Evolutionary conservation across 1,139 yeast genomes (phyloP).

Genomic region (Pichia kudriavzevii): DNA sequence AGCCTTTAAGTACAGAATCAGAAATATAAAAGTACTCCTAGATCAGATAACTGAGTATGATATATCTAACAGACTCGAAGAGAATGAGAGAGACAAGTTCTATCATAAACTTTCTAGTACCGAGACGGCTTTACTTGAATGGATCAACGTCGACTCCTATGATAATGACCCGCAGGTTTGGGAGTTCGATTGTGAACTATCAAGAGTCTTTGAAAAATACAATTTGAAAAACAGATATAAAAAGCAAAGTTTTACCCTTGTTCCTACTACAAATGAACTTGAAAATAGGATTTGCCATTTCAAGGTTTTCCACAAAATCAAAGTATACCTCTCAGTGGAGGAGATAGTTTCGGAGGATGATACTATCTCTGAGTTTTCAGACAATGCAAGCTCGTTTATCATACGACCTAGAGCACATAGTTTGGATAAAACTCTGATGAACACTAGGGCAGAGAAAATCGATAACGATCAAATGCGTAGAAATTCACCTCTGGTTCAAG

Average conservation of each 20-base stretch:
- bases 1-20: conserved; percentile 13
- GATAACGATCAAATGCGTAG: conserved; percentile 19
- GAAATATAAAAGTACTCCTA: conserved; percentile 11
- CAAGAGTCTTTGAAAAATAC: conserved; percentile 6
- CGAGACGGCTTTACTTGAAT: conserved; percentile 16
- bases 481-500: conserved; percentile 17
- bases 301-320: conserved; percentile 18
- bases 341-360: conserved; percentile 13
- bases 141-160: conserved; percentile 4
- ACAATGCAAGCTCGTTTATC: conserved; percentile 8
- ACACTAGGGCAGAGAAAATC: conserved; percentile 11
- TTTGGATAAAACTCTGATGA: conserved; percentile 9
- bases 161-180: conserved; percentile 9
- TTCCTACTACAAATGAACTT: conserved; percentile 17
- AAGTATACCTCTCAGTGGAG: conserved; percentile 18
- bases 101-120: conserved; percentile 9
- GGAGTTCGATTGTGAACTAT: conserved; percentile 11
- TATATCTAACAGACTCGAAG: neutral
- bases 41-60: conserved; percentile 17
- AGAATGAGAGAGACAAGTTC: conserved; percentile 2
- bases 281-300: conserved; percentile 17
- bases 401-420: conserved; percentile 11
- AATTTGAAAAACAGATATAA: neutral
- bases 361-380: conserved; percentile 4
- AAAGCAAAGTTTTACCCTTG: conserved; percentile 6